phyloP scores from a whole-genome alignment of 2,329 filamentous ascomycete species.

The Rutstroemia sydowiana region DNA sequence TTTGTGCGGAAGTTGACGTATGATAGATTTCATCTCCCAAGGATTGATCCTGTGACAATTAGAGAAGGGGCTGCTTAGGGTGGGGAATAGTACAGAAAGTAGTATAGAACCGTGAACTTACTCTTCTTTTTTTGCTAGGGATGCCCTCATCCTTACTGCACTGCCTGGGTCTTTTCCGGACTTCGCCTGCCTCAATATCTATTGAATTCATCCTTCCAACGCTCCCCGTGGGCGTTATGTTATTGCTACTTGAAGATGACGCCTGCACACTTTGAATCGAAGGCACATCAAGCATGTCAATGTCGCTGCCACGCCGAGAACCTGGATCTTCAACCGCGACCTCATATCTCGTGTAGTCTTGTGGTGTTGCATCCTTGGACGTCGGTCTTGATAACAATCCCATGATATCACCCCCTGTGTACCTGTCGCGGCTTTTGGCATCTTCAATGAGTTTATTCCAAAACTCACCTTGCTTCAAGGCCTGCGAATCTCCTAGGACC shows the following conservation, averaged over 20 bases:
- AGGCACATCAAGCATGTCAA: slow-evolving; percentile 12
- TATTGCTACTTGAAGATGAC: slow-evolving; percentile 4
- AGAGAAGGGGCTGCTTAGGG: no score
- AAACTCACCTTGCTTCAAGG: slow-evolving; percentile 79
- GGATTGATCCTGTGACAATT: neutral
- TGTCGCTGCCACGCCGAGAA: slow-evolving; percentile 1
- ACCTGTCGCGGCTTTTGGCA: slow-evolving; percentile 64
- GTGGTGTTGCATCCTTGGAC: slow-evolving; percentile 14
- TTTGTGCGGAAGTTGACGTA: neutral
- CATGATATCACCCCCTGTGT: slow-evolving; percentile 61
- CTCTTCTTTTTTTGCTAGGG: slow-evolving; percentile 11
- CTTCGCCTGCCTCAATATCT: neutral
- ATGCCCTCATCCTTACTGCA: neutral
- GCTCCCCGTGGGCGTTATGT: neutral
- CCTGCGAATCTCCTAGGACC: slow-evolving; percentile 88
- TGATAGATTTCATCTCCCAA: neutral
- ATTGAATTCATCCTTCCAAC: neutral
- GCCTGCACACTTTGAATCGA: slow-evolving; percentile 4
- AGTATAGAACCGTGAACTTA: neutral
- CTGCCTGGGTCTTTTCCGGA: slow-evolving; percentile 7
- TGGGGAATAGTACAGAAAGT: neutral
- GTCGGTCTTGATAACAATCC: slow-evolving; percentile 45
- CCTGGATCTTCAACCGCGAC: neutral
- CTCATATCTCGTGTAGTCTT: neutral
- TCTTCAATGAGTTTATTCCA: slow-evolving; percentile 85